Evolutionary conservation across 805 yeast genomes (phyloP).

Genomic region (Metschnikowia matae): DNA sequence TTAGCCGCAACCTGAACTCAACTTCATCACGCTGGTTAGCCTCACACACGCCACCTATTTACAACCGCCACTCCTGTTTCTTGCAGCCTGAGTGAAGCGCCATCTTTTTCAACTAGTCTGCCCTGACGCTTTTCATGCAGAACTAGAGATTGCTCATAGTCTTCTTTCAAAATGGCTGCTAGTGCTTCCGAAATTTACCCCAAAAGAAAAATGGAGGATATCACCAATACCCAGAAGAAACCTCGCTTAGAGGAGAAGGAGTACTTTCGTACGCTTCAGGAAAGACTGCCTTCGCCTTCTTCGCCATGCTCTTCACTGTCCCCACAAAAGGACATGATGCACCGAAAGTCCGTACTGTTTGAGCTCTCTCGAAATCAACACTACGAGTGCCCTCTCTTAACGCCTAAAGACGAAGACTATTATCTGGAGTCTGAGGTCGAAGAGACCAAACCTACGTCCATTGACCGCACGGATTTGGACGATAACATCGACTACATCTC

Average conservation of each 20-base stretch:
- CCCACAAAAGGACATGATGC: slow-evolving; percentile 18
- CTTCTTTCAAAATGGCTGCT: slow-evolving; percentile 28
- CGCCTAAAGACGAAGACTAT: slow-evolving; percentile 42
- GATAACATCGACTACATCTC: slow-evolving; percentile 36
- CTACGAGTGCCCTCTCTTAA: slow-evolving; percentile 35
- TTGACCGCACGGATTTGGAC: slow-evolving; percentile 13
- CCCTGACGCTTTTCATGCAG: slow-evolving; percentile 1
- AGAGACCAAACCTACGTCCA: slow-evolving; percentile 4
- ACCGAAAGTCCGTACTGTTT: slow-evolving; percentile 26
- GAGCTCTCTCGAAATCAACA: slow-evolving; percentile 23
- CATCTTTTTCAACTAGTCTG: background rate
- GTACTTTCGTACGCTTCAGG: slow-evolving; percentile 17
- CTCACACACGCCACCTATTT: background rate
- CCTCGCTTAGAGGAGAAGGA: slow-evolving; percentile 18
- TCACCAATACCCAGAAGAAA: slow-evolving; percentile 30
- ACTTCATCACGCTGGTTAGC: background rate
- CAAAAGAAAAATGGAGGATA: slow-evolving; percentile 37
- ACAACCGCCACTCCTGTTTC: background rate
- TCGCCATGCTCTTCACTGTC: slow-evolving; percentile 22
- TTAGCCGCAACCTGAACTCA: background rate
- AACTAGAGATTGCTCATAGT: background rate
- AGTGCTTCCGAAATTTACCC: slow-evolving; percentile 26
- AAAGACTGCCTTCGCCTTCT: slow-evolving; percentile 26
- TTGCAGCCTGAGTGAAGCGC: background rate
- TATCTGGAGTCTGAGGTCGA: slow-evolving; percentile 23